phyloP scores from a whole-genome alignment of 176 grass and related monocot species.

The barley (Hordeum vulgare) region DNA sequence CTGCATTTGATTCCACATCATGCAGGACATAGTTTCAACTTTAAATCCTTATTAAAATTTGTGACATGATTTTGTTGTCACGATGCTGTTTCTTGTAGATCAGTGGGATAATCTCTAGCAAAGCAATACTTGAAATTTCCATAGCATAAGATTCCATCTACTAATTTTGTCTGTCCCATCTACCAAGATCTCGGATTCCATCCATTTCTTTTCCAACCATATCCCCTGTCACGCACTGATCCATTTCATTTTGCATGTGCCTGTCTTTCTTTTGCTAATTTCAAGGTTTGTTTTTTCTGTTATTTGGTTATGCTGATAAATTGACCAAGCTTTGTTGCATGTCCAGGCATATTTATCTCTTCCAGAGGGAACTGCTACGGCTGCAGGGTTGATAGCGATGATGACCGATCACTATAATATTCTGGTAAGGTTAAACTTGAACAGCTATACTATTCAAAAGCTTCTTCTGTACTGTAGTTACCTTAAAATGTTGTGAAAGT shows the following conservation, averaged over 20 bases:
- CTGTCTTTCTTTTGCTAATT: conserved; percentile 1
- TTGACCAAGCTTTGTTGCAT: conserved; percentile 30
- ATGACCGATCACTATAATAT: conserved; percentile 97
- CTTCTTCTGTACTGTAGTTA: neutral
- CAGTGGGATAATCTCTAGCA: neutral
- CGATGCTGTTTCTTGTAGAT: conserved; percentile 6
- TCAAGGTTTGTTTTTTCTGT: neutral
- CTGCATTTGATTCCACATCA: neutral
- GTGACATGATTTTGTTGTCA: neutral
- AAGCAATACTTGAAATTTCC: neutral
- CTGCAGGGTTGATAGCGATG: conserved; percentile 88
- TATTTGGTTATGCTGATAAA: neutral
- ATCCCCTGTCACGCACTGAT: neutral
- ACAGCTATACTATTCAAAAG: neutral
- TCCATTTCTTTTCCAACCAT: neutral
- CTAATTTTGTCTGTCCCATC: neutral
- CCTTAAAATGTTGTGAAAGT: neutral
- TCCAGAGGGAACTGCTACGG: conserved; percentile 84
- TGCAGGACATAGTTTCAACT: neutral
- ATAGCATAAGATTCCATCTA: neutral
- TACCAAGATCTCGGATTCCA: neutral
- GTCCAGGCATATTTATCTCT: conserved; percentile 97
- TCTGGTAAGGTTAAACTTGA: conserved; percentile 61
- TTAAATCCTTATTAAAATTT: neutral
- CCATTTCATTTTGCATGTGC: neutral